These are phyloP conservation scores for Mortierella sp. DNA, from an alignment of 371 early-diverging fungal species.

Conservation along the genomic window DNA sequence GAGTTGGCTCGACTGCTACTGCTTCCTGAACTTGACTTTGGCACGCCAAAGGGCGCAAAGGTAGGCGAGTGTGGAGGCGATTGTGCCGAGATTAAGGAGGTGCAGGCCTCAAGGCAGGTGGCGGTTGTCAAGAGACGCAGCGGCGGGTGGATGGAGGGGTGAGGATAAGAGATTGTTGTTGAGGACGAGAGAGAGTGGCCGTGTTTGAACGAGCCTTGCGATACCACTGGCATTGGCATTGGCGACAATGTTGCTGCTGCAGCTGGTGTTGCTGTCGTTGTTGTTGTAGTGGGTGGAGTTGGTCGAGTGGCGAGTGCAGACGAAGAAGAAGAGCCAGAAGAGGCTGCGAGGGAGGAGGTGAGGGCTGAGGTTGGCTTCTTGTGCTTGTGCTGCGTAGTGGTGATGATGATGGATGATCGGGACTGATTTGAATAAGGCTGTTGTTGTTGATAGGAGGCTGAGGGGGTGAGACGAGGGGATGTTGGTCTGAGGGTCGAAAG, in stretches of 20 bases:
- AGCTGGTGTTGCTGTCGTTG: constrained; percentile 7
- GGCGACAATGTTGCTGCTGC: background rate
- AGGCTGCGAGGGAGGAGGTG: background rate
- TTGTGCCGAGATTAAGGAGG: constrained; percentile 50
- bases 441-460: background rate
- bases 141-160: constrained; percentile 40
- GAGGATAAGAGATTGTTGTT: constrained; percentile 29
- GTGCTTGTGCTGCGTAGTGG: background rate
- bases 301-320: background rate
- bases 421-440: constrained; percentile 18
- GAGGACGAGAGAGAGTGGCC: constrained; percentile 30
- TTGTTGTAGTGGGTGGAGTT: background rate
- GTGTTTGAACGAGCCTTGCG: constrained; percentile 12
- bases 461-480: background rate
- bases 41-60: constrained; percentile 27
- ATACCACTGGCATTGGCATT: constrained; percentile 10
- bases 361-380: constrained; percentile 9
- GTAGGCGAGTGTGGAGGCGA: constrained; percentile 57
- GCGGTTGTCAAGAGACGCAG: constrained; percentile 52
- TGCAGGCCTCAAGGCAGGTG: constrained; percentile 45
- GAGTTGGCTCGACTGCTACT: constrained; percentile 41
- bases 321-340: background rate
- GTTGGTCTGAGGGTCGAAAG: constrained; percentile 1
- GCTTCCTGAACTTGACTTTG: constrained; percentile 24
- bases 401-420: constrained; percentile 6